Base-by-base conservation (phyloP, 768 basidiomycete species). In the Tulasnella sp. region DNA sequence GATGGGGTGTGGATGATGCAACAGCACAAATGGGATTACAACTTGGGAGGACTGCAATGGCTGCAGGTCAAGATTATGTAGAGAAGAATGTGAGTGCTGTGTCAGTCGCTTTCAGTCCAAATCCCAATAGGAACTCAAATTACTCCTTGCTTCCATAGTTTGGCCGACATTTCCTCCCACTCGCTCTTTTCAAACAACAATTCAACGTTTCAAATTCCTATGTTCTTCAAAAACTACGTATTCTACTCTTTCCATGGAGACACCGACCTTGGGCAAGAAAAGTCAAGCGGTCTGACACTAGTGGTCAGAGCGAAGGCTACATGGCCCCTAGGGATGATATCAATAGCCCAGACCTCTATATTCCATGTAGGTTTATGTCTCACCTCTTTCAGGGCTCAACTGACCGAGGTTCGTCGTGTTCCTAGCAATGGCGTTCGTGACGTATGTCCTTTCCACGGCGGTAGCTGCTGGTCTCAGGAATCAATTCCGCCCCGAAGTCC, bases 181-280 rank as follows among this genome's bases (percentile, higher is more conserved):
- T 82, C 28, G 71, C 77, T 9, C 71, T 80, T 37, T 70, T 95
- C 46, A 91, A 93, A 63, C 81, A 89, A 61, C 81, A 86, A 59
- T 98, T 98, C 68, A 89, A 95, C 64, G 95, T 99, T 8, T 89
- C 87, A 12, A 96, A 96, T 62, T 82, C 80, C 0, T 99, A 99
- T 63, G 95, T 98, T 49, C 79, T 96, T 37, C 74, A 74, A 59
- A 99, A 98, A 63, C 68, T 99, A 5, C 75, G 76, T 12, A 69
- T 98, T 8, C 70, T 99, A 12, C 68, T 98, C n/a, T 96, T 95
- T 58, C 95, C 95, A 0, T 98, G 95, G 95, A 65, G 79, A 37
- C 92, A 98, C 63, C 77, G 75, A 52, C 85, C 90, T 0, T 92
- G 90, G 84, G 74, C 79, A 1, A 72, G 93, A 6, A 76, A 78